Evolutionary conservation across 1,284 basidiomycete genomes (phyloP).

Genomic region (Cryptococcus sp.): DNA sequence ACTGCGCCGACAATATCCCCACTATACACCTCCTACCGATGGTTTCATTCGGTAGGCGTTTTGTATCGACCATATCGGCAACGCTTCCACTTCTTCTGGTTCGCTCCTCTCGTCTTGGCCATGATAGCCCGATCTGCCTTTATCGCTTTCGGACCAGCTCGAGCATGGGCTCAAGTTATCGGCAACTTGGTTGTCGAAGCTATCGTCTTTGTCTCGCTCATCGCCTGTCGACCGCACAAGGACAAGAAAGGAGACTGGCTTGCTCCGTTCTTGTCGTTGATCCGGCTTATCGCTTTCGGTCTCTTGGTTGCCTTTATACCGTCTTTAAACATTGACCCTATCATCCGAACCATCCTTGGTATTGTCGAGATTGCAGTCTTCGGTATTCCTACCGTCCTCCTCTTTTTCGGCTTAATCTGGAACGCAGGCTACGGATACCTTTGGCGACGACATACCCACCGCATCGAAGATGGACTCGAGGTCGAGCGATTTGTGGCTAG

Average conservation of each 20-base stretch:
- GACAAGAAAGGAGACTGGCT: conserved; percentile 46
- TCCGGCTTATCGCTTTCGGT: conserved; percentile 40
- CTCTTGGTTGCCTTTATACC: conserved; percentile 45
- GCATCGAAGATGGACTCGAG: conserved; percentile 43
- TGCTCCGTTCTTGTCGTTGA: conserved; percentile 33
- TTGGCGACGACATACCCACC: conserved; percentile 38
- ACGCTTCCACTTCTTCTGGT: conserved; percentile 49
- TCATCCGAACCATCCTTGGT: conserved; percentile 41
- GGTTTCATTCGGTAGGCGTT: conserved; percentile 43
- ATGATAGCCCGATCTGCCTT: conserved; percentile 58
- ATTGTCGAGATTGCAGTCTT: conserved; percentile 45
- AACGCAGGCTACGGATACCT: conserved; percentile 52
- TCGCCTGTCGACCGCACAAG: conserved; percentile 51
- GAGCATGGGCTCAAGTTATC: conserved; percentile 66
- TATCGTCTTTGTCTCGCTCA: conserved; percentile 54
- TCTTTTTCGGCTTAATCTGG: conserved; percentile 78
- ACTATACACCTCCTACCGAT: conserved; percentile 42
- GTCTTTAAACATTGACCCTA: conserved; percentile 32
- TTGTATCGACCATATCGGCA: conserved; percentile 48
- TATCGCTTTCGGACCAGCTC: conserved; percentile 62
- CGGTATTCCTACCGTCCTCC: conserved; percentile 42
- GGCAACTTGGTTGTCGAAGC: conserved; percentile 65
- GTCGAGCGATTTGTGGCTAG: conserved; percentile 32
- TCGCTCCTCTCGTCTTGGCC: conserved; percentile 43
- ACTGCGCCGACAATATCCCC: conserved; percentile 31